Conservation (phyloP, 805 yeast species). For the Phaffomyces thermotolerans region DNA sequence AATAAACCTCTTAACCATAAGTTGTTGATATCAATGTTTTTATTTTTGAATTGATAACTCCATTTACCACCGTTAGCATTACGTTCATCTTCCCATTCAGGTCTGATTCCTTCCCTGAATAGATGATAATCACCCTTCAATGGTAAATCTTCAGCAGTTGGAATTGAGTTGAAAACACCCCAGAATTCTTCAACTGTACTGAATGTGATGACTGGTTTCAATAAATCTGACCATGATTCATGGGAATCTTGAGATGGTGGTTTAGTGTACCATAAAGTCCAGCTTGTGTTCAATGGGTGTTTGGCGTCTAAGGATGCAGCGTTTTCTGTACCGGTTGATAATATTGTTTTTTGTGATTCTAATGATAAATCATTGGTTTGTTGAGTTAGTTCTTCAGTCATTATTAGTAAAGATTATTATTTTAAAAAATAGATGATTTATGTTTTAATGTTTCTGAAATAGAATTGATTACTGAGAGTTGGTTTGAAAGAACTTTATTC, state of each 20-base stretch:
- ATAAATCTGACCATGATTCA: slow-evolving; percentile 87
- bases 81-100: slow-evolving; percentile 95
- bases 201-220: slow-evolving; percentile 89
- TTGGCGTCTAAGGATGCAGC: slow-evolving; percentile 25
- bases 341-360: slow-evolving; percentile 8
- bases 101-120: slow-evolving; percentile 88
- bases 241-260: slow-evolving; percentile 60
- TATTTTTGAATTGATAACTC: slow-evolving; percentile 69
- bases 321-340: slow-evolving; percentile 23
- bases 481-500: too few species aligned
- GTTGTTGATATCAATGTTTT: slow-evolving; percentile 64
- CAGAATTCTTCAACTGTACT: slow-evolving; percentile 97
- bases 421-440: too few species aligned
- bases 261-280: slow-evolving; percentile 98
- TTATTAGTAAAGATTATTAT: slow-evolving; percentile 1
- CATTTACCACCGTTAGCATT: slow-evolving; percentile 93
- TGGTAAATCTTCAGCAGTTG: slow-evolving; percentile 87
- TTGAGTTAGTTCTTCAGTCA: slow-evolving; percentile 24
- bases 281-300: slow-evolving; percentile 84
- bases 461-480: background rate
- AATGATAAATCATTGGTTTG: slow-evolving; percentile 22
- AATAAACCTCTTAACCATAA: slow-evolving; percentile 87
- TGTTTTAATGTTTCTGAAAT: too few species aligned
- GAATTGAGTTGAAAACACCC: slow-evolving; percentile 94
- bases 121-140: slow-evolving; percentile 89